Base-by-base conservation (phyloP, 2,329 filamentous ascomycete species). In the Fusarium fracticaudum region DNA sequence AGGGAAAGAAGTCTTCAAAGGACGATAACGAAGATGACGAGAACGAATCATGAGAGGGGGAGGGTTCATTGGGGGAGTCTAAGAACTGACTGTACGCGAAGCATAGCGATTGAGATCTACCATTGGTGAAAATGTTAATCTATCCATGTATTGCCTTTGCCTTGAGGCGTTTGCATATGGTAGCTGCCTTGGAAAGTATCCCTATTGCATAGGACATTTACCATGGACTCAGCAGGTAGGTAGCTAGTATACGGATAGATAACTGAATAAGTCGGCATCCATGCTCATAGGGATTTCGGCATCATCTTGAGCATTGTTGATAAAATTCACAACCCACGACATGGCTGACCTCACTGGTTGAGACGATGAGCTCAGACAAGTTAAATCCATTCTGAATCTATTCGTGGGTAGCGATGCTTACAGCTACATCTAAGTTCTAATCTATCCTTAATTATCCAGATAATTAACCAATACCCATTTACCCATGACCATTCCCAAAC, bases 1-100 rank as follows among this genome's bases (percentile, higher is more conserved):
- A 79, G 11, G 79, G 77, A 3, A 79, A 71, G 63, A 73, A 55
- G 40, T 37, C 70, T 4, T 24, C 63, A 4, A 77, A 69, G 33
- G 47, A 59, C 13, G 57, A 55, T 10, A 62, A 75, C 0, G 73
- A 77, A 13, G 69, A 70, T 2, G 67, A 69, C 1, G 72, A 75
- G 17, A 45, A 50, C 6, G 33, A 58, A 9, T n/a, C 20, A 1
- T 62, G 29, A 35, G 18, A 48, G 20, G 13, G 13, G 9, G 29
- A 9, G 29, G 8, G 3, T 20, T 12, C 3, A 22, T 29, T 15
- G 12, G 20, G 50, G 18, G 33, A 29, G 44, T 12, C 14, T n/a
- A 20, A 35, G 17, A 17, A 40, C 15, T 26, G n/a, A 37, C 22
- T 13, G 31, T 37, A 35, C 22, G 37, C 9, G 20, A 13, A 26